phyloP scores from a whole-genome alignment of 148 eudicot genomes.

The Spergularia bocconei region DNA sequence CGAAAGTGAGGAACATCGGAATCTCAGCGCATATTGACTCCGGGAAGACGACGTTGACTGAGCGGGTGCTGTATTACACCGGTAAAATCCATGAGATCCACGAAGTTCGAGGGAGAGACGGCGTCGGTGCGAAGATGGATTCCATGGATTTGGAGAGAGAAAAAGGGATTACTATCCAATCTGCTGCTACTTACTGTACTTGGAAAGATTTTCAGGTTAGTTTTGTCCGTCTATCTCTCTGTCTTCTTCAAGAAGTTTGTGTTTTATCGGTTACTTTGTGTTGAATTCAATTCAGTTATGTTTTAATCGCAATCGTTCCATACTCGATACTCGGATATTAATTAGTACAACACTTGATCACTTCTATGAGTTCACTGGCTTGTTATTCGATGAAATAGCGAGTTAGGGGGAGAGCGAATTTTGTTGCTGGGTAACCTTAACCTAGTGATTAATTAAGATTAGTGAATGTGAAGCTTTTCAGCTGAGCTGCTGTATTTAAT shows the following conservation, averaged over 20 bases:
- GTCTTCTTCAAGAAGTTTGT: neutral
- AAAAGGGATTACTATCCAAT: slow-evolving; percentile 92
- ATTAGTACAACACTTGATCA: too few relatives aligned
- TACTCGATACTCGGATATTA: too few relatives aligned
- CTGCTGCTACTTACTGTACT: slow-evolving; percentile 93
- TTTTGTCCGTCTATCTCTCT: neutral
- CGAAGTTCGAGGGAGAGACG: slow-evolving; percentile 89
- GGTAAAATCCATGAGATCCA: slow-evolving; percentile 94
- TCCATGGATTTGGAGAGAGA: slow-evolving; percentile 98
- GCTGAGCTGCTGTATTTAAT: too few relatives aligned
- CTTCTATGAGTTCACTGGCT: too few relatives aligned
- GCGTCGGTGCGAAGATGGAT: slow-evolving; percentile 96
- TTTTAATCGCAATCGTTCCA: too few relatives aligned
- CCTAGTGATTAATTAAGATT: too few relatives aligned
- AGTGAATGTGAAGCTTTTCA: too few relatives aligned
- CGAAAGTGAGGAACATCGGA: slow-evolving; percentile 76
- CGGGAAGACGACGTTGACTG: slow-evolving; percentile 93
- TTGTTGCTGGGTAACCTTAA: too few relatives aligned
- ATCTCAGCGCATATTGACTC: slow-evolving; percentile 98
- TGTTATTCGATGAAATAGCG: too few relatives aligned
- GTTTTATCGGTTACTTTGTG: neutral
- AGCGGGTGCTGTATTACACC: slow-evolving; percentile 76
- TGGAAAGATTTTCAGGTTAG: slow-evolving; percentile 86
- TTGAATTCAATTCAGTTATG: neutral
- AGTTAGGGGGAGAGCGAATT: too few relatives aligned